These are phyloP conservation scores for Williopsis jadinii DNA, from an alignment of 1,139 yeast species.

Conservation along the genomic window DNA sequence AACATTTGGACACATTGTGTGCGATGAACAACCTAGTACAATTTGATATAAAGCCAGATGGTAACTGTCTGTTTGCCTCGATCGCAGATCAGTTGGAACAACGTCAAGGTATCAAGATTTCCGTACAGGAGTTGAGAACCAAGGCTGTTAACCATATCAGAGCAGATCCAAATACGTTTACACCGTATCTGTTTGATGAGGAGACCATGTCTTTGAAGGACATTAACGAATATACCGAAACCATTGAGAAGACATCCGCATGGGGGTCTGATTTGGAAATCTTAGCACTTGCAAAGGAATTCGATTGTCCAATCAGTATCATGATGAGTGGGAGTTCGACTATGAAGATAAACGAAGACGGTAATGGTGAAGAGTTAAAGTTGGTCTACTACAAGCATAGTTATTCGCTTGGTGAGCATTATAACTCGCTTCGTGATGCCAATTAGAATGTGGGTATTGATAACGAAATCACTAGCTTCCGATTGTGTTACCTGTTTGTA, in stretches of 20 bases:
- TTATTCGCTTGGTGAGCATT: constrained; percentile 91
- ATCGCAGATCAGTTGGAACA: constrained; percentile 64
- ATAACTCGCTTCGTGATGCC: constrained; percentile 67
- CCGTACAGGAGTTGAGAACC: constrained; percentile 49
- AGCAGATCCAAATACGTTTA: constrained; percentile 57
- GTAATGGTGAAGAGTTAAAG: constrained; percentile 43
- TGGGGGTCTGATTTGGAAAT: constrained; percentile 98
- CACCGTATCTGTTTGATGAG: constrained; percentile 82
- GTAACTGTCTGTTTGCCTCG: constrained; percentile 88
- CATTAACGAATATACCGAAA: constrained; percentile 61
- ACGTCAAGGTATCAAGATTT: constrained; percentile 38
- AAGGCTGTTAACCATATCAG: constrained; percentile 63
- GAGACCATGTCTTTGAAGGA: constrained; percentile 54
- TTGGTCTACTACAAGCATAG: constrained; percentile 80
- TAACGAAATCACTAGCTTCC: no score
- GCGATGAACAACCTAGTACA: constrained; percentile 40
- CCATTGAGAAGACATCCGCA: constrained; percentile 66
- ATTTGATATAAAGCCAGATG: constrained; percentile 78
- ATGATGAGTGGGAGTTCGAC: constrained; percentile 71
- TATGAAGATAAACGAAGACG: constrained; percentile 50
- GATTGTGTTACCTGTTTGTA: no score
- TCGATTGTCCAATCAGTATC: constrained; percentile 65
- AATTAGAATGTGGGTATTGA: background rate
- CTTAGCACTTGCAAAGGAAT: constrained; percentile 64
- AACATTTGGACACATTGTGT: constrained; percentile 51